phyloP scores from a whole-genome alignment of 2,329 filamentous ascomycete genomes.

The Diaporthe sp. region DNA sequence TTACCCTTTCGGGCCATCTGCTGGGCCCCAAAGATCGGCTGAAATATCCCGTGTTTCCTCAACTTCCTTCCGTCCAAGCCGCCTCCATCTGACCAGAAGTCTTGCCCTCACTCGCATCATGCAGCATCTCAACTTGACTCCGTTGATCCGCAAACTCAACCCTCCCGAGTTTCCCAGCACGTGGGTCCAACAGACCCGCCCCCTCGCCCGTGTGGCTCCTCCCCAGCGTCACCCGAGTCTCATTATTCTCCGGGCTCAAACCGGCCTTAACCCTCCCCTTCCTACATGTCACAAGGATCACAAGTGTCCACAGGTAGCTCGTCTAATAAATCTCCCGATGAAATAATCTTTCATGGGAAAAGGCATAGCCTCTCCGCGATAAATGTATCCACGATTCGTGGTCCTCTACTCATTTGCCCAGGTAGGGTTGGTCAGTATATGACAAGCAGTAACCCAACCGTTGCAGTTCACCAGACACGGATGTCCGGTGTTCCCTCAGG shows the following conservation, averaged over 20 bases:
- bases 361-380: not conserved
- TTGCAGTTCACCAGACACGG: not conserved
- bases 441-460: no score
- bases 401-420: no score
- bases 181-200: conserved; percentile 6
- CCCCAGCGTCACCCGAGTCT: not conserved
- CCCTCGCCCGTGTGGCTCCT: not conserved
- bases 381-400: not conserved
- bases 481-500: not conserved
- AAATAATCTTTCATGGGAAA: not conserved
- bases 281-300: not conserved
- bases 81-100: not conserved
- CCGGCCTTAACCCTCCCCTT: conserved; percentile 1
- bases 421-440: not conserved
- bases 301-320: not conserved
- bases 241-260: not conserved
- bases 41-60: conserved; percentile 32
- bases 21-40: conserved; percentile 17
- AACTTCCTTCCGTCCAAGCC: conserved; percentile 27
- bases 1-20: conserved; percentile 19
- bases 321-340: not conserved
- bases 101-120: conserved; percentile 12
- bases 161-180: not conserved
- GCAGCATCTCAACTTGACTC: conserved; percentile 5
- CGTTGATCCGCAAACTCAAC: conserved; percentile 25